Percentiles rank a stretch among this genome's conserved stretches.
Evolutionary conservation across 2,329 filamentous ascomycete genomes (phyloP).

Genomic region (Neocatenulostroma microsporum): DNA sequence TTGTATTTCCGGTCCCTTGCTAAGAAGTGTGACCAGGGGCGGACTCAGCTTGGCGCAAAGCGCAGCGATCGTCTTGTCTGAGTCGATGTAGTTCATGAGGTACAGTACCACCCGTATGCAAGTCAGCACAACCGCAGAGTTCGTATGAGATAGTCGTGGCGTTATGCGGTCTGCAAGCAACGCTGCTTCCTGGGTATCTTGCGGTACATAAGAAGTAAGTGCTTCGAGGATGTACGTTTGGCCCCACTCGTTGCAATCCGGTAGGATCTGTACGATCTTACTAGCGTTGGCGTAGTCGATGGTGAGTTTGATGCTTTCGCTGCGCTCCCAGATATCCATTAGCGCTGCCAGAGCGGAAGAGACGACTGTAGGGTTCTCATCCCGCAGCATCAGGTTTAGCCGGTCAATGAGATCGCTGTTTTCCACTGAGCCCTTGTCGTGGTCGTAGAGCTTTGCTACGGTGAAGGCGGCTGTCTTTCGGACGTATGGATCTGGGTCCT

Average conservation of each 20-base stretch:
- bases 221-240: slow-evolving; percentile 98
- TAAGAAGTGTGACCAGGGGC: slow-evolving; percentile 85
- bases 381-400: slow-evolving; percentile 79
- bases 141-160: slow-evolving; percentile 92
- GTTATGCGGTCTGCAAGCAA: slow-evolving; percentile 88
- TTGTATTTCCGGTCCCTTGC: slow-evolving; percentile 97
- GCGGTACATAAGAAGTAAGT: slow-evolving; percentile 93
- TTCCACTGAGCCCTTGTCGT: slow-evolving; percentile 85
- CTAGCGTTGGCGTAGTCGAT: slow-evolving; percentile 97
- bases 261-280: slow-evolving; percentile 92
- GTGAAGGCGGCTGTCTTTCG: slow-evolving; percentile 95
- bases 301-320: slow-evolving; percentile 93
- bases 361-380: slow-evolving; percentile 96
- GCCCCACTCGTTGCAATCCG: slow-evolving; percentile 98
- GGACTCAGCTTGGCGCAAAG: slow-evolving; percentile 91
- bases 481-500: slow-evolving; percentile 87
- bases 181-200: slow-evolving; percentile 79
- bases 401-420: slow-evolving; percentile 84
- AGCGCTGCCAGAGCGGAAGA: slow-evolving; percentile 83
- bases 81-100: slow-evolving; percentile 96
- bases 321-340: slow-evolving; percentile 98
- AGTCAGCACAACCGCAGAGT: slow-evolving; percentile 91
- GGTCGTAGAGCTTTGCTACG: slow-evolving; percentile 95
- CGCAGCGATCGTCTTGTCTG: slow-evolving; percentile 77
- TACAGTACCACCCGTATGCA: slow-evolving; percentile 96